A percentile compares a stretch with the other conserved stretches of the same genome.
phyloP scores from a whole-genome alignment of 169 alveolate genomes.

The Plasmodium vinckei region DNA sequence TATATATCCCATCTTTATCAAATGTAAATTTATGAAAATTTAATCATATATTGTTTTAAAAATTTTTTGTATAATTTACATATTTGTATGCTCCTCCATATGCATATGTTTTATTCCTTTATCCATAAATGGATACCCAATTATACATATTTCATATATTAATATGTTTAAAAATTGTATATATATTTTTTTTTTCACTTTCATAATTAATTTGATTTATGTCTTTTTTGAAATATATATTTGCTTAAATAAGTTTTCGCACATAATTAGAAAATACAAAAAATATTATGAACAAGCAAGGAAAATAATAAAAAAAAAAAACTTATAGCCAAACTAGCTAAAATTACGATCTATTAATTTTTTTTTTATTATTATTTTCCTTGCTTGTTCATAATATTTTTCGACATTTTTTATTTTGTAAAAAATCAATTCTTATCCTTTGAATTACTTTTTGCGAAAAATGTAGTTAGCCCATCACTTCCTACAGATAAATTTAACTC shows the following conservation, averaged over 20 bases:
- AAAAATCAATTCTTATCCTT: not conserved
- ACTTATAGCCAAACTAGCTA: no score
- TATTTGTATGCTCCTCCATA: no score
- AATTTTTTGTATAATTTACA: not conserved
- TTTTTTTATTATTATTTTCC: not conserved
- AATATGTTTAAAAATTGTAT: no score
- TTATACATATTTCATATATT: no score
- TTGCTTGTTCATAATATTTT: conserved; percentile 1
- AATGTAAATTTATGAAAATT: not conserved
- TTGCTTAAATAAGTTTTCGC: not conserved
- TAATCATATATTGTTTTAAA: not conserved
- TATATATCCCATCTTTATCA: not conserved
- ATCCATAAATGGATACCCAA: no score
- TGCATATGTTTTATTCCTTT: no score
- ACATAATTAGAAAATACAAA: not conserved
- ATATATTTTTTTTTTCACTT: not conserved
- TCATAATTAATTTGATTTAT: not conserved
- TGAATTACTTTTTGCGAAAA: conserved; percentile 28
- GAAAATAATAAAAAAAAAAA: no score
- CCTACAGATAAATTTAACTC: conserved; percentile 1
- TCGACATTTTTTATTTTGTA: conserved; percentile 1
- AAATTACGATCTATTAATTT: no score
- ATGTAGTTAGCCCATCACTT: conserved; percentile 9
- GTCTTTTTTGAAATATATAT: not conserved
- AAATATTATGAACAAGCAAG: not conserved